Conservation (phyloP, 768 basidiomycete species). For the Lepiota venenata region DNA sequence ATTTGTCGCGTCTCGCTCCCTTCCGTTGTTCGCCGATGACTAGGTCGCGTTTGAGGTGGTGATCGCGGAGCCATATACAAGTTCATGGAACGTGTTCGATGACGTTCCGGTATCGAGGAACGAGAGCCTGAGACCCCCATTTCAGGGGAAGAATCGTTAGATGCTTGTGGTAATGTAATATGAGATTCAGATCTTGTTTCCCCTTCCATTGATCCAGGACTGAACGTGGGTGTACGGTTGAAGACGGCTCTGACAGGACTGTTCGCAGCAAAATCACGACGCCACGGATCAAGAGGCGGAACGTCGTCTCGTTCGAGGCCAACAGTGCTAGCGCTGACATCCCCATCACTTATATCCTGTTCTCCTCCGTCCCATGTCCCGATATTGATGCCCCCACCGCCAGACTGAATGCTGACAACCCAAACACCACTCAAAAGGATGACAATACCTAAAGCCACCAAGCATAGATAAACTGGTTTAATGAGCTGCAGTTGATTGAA, state of each 20-base stretch:
- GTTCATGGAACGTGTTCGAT: neutral
- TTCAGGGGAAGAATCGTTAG: neutral
- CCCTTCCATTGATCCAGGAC: slow-evolving; percentile 27
- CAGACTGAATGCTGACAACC: slow-evolving; percentile 79
- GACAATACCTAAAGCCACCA: slow-evolving; percentile 75
- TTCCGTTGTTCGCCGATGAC: slow-evolving; percentile 1
- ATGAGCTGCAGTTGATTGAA: slow-evolving; percentile 83
- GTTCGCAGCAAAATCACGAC: neutral
- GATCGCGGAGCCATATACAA: neutral
- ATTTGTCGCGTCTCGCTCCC: neutral
- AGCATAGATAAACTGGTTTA: slow-evolving; percentile 58
- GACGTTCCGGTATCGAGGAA: neutral
- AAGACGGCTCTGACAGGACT: neutral
- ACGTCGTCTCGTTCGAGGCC: slow-evolving; percentile 21
- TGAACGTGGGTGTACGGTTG: slow-evolving; percentile 6
- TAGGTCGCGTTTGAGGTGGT: slow-evolving; percentile 1
- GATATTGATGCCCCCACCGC: slow-evolving; percentile 46
- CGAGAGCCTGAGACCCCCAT: neutral
- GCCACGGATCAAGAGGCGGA: neutral
- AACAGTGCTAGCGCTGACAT: slow-evolving; percentile 12
- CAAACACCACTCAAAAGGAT: slow-evolving; percentile 85
- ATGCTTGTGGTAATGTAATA: neutral
- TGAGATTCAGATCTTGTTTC: slow-evolving; percentile 20
- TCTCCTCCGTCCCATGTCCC: slow-evolving; percentile 47
- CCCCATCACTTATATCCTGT: slow-evolving; percentile 28